A percentile compares a stretch with the other conserved stretches of the same genome.
Evolutionary conservation across 257 asterid genomes (phyloP).

Genomic region (Galeopsis tetrahit): DNA sequence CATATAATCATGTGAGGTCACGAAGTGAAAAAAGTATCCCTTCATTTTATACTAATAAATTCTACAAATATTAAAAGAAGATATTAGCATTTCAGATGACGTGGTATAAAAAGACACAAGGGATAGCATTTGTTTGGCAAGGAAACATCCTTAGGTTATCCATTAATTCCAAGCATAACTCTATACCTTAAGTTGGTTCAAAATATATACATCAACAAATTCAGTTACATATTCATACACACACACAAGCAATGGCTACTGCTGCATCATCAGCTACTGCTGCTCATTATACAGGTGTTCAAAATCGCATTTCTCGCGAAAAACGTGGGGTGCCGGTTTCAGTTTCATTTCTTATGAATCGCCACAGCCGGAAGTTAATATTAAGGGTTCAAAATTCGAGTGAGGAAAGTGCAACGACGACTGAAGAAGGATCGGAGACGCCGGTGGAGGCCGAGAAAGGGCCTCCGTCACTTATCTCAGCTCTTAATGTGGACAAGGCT

Average conservation of each 20-base stretch:
- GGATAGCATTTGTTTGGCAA: slow-evolving; percentile 44
- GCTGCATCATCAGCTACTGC: slow-evolving; percentile 47
- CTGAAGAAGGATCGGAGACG: slow-evolving; percentile 34
- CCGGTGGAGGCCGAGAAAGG: slow-evolving; percentile 50
- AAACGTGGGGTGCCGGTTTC: neutral
- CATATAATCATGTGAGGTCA: too few species aligned
- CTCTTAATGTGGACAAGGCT: slow-evolving; percentile 78
- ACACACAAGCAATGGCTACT: slow-evolving; percentile 29
- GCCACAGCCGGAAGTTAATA: slow-evolving; percentile 7
- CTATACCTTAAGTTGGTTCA: neutral
- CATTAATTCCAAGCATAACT: slow-evolving; percentile 16
- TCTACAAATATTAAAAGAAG: too few species aligned
- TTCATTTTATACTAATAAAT: too few species aligned
- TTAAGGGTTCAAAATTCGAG: slow-evolving; percentile 32
- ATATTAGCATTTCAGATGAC: neutral
- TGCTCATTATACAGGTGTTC: slow-evolving; percentile 34
- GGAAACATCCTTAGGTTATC: slow-evolving; percentile 24
- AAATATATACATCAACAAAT: neutral
- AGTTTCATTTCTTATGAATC: neutral
- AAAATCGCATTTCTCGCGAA: slow-evolving; percentile 27
- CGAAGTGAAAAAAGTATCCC: too few species aligned
- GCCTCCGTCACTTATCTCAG: slow-evolving; percentile 69
- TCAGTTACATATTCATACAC: neutral
- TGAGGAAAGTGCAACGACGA: slow-evolving; percentile 40
- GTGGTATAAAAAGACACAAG: slow-evolving; percentile 3